Evolutionary conservation across 2,329 filamentous ascomycete species (phyloP), one percentile per base, ranked within the genome.

Genomic region (Tolypocladium guangdongense): DNA sequence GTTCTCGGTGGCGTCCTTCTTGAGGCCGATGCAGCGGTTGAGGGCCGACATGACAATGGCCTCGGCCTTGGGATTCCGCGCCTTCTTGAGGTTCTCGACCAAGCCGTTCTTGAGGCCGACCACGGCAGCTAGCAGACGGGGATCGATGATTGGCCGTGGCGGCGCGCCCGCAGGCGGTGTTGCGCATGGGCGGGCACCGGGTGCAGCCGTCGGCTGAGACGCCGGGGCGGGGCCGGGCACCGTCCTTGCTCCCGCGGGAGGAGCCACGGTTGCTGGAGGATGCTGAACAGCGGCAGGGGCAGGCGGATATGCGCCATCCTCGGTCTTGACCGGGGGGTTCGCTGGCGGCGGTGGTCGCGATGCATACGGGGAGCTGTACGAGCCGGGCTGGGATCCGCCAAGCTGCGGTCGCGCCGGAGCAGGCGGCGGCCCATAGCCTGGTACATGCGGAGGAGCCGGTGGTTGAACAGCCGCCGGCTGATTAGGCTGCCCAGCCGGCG

Each of bases 1-100:
- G 52, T 73, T 71, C 43, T 72, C 73, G 0, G 72, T 73, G 7
- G 70, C 68, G 43, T 69, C 67, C 27, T 68, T 68, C 56, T 77
- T 72, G 48, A 80, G 68, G 0, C 75, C 75, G 11, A 79, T 64
- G 46, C 72, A 75, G 30, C 76, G 75, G 56, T 78, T 78, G 56
- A 80, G 66, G 14, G 77, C 77, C 7, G 75, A 78, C 70, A 78
- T 76, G 55, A 78, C 74, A 27, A 78, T 72, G 27, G 71, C 73
- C 54, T 77, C 71, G 18, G 74, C 68, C 53, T 71, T 68, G 30
- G 71, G 69, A 14, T 68, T 68, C 16, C 69, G 67, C 1, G 71
- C 70, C 56, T 71, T 73, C 50, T 68, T 68, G 43, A 78, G 67
- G 53, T 75, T 75, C 51, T 72, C 68, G 12, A 74, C 68, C 18